phyloP scores from a whole-genome alignment of 1,139 yeast species.

The Hyphopichia wangnamkhiaoensis region DNA sequence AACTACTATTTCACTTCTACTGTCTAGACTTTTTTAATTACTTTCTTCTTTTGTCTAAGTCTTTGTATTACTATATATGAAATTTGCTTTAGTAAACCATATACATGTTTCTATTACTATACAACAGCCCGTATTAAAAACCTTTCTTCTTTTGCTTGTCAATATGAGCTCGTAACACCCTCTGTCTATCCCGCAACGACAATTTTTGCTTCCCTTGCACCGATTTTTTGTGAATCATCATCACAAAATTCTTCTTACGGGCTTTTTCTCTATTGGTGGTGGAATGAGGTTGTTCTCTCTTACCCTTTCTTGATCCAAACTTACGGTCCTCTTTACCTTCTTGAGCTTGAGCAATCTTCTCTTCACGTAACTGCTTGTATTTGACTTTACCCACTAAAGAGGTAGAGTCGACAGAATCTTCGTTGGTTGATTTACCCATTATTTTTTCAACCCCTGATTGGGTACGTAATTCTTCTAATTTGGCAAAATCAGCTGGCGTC shows the following conservation, averaged over 20 bases:
- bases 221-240: conserved; percentile 94
- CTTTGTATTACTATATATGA: no score
- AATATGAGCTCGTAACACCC: conserved; percentile 79
- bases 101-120: no score
- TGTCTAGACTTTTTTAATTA: background rate
- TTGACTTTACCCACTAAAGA: conserved; percentile 80
- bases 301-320: conserved; percentile 86
- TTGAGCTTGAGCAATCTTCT: conserved; percentile 78
- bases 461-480: conserved; percentile 79
- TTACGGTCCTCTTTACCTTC: conserved; percentile 94
- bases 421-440: conserved; percentile 67
- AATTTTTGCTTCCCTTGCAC: conserved; percentile 93
- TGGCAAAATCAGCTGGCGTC: conserved; percentile 97
- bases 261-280: conserved; percentile 96
- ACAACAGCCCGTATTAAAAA: no score
- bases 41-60: no score
- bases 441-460: conserved; percentile 83
- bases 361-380: conserved; percentile 86
- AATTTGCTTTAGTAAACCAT: no score
- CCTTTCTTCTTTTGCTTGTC: conserved; percentile 89
- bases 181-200: conserved; percentile 89
- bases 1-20: background rate
- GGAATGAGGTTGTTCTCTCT: conserved; percentile 75
- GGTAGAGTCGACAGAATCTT: conserved; percentile 81
- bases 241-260: conserved; percentile 96